These are phyloP conservation scores for Tricholoma saponaceum DNA, from an alignment of 768 basidiomycete species.

Conservation along the genomic window DNA sequence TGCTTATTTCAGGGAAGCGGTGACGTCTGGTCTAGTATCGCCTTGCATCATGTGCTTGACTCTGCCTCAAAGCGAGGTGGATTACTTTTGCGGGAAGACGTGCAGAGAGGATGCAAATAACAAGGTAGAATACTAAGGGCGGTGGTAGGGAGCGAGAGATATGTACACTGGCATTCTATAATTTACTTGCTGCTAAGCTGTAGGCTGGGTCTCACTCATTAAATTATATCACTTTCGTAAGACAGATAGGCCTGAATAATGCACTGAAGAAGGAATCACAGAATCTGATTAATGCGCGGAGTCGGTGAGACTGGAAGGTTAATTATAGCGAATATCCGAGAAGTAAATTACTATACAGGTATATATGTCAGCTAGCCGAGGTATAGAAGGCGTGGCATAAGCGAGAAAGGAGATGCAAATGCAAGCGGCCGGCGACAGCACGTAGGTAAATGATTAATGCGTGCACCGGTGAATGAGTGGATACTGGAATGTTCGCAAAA, in stretches of 20 bases:
- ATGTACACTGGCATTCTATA: neutral
- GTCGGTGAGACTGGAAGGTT: neutral
- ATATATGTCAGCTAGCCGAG: neutral
- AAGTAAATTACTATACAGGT: neutral
- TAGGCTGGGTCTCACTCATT: neutral
- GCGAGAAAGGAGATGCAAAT: neutral
- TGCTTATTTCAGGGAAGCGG: slow-evolving; percentile 46
- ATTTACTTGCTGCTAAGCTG: neutral
- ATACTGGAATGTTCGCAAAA: neutral
- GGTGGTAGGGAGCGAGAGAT: no score
- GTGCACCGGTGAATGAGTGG: neutral
- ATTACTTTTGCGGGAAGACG: slow-evolving; percentile 59
- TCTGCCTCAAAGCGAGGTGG: slow-evolving; percentile 52
- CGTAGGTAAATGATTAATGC: neutral
- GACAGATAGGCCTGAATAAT: no score
- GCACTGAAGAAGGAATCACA: neutral
- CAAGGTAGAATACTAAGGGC: slow-evolving; percentile 24
- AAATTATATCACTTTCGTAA: neutral
- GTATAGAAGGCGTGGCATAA: neutral
- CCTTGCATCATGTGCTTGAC: slow-evolving; percentile 65
- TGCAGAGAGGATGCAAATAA: slow-evolving; percentile 60
- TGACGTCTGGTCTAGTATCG: slow-evolving; percentile 42
- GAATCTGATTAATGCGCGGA: no score
- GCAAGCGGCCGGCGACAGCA: neutral
- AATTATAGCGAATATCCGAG: neutral